Evolutionary conservation across 2,329 filamentous ascomycete species (phyloP).

Genomic region (Aspergillus ibericus): DNA sequence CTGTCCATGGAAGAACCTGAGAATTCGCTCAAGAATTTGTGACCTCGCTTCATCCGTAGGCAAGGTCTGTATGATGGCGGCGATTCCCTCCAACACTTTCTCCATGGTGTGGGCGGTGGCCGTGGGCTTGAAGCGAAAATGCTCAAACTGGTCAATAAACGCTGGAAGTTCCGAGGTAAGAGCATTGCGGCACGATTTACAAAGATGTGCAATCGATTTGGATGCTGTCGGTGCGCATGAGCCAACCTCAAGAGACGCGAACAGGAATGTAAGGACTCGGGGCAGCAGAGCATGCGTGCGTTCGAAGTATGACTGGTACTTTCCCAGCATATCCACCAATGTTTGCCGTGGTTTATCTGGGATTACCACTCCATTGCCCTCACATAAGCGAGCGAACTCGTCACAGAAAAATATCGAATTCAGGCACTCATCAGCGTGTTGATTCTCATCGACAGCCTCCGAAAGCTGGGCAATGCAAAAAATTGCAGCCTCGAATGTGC

Average conservation of each 20-base stretch:
- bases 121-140: slow-evolving; percentile 39
- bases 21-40: slow-evolving; percentile 39
- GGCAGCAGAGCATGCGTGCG: slow-evolving; percentile 43
- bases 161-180: slow-evolving; percentile 43
- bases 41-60: slow-evolving; percentile 42
- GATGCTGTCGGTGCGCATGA: slow-evolving; percentile 44
- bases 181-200: slow-evolving; percentile 45
- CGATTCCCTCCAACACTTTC: slow-evolving; percentile 46
- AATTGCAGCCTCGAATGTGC: slow-evolving; percentile 45
- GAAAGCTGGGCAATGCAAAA: slow-evolving; percentile 47
- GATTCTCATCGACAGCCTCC: slow-evolving; percentile 47
- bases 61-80: slow-evolving; percentile 45
- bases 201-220: slow-evolving; percentile 45
- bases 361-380: slow-evolving; percentile 31
- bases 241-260: slow-evolving; percentile 45
- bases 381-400: slow-evolving; percentile 36
- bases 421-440: slow-evolving; percentile 42
- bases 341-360: slow-evolving; percentile 42
- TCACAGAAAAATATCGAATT: slow-evolving; percentile 43
- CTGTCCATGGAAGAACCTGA: slow-evolving; percentile 38
- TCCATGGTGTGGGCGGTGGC: slow-evolving; percentile 41
- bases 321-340: slow-evolving; percentile 44
- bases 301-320: slow-evolving; percentile 47
- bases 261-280: slow-evolving; percentile 45
- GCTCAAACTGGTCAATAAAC: slow-evolving; percentile 44